Conservation (phyloP, 176 grass and related monocot genomes). For the Luzula sylvatica region DNA sequence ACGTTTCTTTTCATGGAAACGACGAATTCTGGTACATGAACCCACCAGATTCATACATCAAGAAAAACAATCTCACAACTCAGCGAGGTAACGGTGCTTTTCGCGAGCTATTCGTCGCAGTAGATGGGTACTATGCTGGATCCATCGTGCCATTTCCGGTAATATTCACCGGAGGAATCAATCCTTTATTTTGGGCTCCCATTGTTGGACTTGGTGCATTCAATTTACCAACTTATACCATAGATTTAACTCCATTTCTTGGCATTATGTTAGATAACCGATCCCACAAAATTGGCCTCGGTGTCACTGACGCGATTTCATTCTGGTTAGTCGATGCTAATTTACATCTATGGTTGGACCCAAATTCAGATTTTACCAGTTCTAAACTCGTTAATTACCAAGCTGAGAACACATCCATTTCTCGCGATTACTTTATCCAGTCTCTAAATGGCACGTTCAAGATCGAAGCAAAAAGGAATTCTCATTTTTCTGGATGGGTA, state of each 20-base stretch:
- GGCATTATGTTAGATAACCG: slow-evolving; percentile 48
- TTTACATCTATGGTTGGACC: slow-evolving; percentile 82
- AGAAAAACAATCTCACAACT: slow-evolving; percentile 66
- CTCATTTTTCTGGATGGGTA: slow-evolving; percentile 58
- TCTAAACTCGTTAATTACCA: slow-evolving; percentile 28
- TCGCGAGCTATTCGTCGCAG: slow-evolving; percentile 57
- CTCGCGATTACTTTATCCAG: slow-evolving; percentile 28
- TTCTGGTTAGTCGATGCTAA: slow-evolving; percentile 88
- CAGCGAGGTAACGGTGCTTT: slow-evolving; percentile 60
- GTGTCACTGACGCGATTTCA: slow-evolving; percentile 55
- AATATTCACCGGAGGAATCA: slow-evolving; percentile 84
- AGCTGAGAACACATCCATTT: slow-evolving; percentile 37
- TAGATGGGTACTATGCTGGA: slow-evolving; percentile 50
- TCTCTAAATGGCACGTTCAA: slow-evolving; percentile 39
- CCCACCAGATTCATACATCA: slow-evolving; percentile 71
- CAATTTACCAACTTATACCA: slow-evolving; percentile 62
- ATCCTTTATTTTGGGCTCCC: slow-evolving; percentile 88
- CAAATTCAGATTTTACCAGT: slow-evolving; percentile 25
- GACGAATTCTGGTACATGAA: slow-evolving; percentile 99
- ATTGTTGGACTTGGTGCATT: slow-evolving; percentile 76
- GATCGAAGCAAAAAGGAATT: slow-evolving; percentile 40
- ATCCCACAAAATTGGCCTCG: slow-evolving; percentile 47
- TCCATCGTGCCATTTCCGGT: slow-evolving; percentile 80
- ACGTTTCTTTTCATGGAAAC: slow-evolving; percentile 62
- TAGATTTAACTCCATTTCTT: slow-evolving; percentile 84